These are phyloP conservation scores for Kluyveromyces sp. DNA, from an alignment of 1,139 yeast species.

Conservation along the genomic window DNA sequence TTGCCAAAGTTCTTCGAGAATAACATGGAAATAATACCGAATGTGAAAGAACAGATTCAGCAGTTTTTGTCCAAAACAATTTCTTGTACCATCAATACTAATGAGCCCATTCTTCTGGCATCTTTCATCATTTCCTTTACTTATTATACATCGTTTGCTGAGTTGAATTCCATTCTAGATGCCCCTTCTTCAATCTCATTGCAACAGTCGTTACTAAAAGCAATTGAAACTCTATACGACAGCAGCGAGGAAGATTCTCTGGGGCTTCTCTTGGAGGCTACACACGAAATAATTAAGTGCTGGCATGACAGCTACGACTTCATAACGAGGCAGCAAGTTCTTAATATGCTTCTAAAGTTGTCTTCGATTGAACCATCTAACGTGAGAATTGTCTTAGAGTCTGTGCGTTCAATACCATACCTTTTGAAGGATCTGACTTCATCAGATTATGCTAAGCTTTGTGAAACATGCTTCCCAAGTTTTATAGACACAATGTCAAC, in stretches of 20 bases:
- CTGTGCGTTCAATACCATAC: slow-evolving; percentile 57
- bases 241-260: slow-evolving; percentile 80
- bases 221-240: slow-evolving; percentile 42
- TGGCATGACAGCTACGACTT: slow-evolving; percentile 25
- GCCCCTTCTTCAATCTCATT: slow-evolving; percentile 18
- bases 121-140: slow-evolving; percentile 49
- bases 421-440: slow-evolving; percentile 45
- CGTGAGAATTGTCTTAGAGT: slow-evolving; percentile 50
- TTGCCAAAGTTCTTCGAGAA: slow-evolving; percentile 54
- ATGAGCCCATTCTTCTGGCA: slow-evolving; percentile 35
- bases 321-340: slow-evolving; percentile 36
- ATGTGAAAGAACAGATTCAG: slow-evolving; percentile 36
- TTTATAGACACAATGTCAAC: slow-evolving; percentile 26
- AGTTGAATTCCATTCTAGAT: slow-evolving; percentile 31
- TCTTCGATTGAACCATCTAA: slow-evolving; percentile 74
- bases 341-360: slow-evolving; percentile 54
- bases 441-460: slow-evolving; percentile 40
- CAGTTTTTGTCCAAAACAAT: slow-evolving; percentile 37
- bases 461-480: slow-evolving; percentile 27
- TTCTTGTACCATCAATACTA: slow-evolving; percentile 24
- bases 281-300: slow-evolving; percentile 46
- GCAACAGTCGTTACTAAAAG: slow-evolving; percentile 35
- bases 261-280: slow-evolving; percentile 65
- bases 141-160: slow-evolving; percentile 45
- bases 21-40: slow-evolving; percentile 34